These are phyloP conservation scores for Jasminum sambac DNA, from an alignment of 257 asterid genomes.

Conservation along the genomic window DNA sequence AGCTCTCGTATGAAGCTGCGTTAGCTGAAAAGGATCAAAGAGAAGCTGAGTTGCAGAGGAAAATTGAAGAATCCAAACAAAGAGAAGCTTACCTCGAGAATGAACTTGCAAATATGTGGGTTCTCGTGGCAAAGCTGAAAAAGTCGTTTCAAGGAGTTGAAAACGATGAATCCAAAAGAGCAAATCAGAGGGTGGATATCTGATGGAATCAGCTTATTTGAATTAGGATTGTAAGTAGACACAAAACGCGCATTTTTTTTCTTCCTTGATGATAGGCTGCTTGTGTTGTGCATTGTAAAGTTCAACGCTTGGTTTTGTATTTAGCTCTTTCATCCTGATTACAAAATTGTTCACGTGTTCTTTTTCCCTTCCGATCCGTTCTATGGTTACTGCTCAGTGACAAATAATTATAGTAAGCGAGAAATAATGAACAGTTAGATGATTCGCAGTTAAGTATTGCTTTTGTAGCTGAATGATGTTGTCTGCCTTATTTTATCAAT, in stretches of 20 bases:
- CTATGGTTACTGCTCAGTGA: background rate
- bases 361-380: too few species aligned
- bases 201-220: conserved; percentile 17
- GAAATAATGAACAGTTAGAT: too few species aligned
- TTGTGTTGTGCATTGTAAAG: conserved; percentile 5
- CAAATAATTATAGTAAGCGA: background rate
- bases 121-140: conserved; percentile 82
- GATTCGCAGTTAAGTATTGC: too few species aligned
- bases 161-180: conserved; percentile 48
- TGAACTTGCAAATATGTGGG: conserved; percentile 98
- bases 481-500: too few species aligned
- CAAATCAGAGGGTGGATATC: conserved; percentile 31
- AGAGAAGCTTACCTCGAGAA: conserved; percentile 93
- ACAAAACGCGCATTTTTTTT: background rate
- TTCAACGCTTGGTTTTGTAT: background rate
- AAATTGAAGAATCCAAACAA: conserved; percentile 91
- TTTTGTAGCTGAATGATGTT: too few species aligned
- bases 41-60: conserved; percentile 76
- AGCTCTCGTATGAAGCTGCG: conserved; percentile 74
- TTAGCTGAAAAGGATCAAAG: conserved; percentile 63
- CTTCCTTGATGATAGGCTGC: background rate
- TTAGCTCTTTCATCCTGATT: background rate
- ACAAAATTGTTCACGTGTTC: too few species aligned
- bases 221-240: background rate
- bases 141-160: conserved; percentile 66